Percentiles rank a stretch among this genome's conserved stretches.
These are phyloP conservation scores for Piper betle DNA, from an alignment of 164 flowering plant species.

Conservation along the genomic window DNA sequence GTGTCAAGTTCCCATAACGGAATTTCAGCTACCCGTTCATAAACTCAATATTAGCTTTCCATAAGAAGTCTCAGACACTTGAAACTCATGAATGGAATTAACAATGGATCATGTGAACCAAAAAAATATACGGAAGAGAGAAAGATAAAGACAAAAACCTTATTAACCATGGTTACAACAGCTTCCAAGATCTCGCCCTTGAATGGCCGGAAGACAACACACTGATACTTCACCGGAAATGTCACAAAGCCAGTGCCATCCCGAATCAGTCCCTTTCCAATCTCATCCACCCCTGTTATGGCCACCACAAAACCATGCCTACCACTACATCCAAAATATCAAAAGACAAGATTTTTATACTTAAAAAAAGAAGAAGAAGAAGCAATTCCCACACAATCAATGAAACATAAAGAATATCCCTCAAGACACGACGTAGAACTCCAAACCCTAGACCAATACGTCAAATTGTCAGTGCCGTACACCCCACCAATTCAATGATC, in stretches of 20 bases:
- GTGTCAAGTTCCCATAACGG: no score
- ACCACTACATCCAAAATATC: conserved; percentile 34
- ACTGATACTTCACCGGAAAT: conserved; percentile 82
- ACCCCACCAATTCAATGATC: no score
- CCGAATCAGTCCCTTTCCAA: conserved; percentile 84
- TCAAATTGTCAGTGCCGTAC: no score
- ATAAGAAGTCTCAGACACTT: no score
- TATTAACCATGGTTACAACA: conserved; percentile 94
- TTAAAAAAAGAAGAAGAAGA: background rate
- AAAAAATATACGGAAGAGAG: background rate
- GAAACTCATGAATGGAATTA: background rate
- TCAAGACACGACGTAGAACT: background rate
- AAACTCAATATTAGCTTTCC: no score
- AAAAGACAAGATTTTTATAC: background rate
- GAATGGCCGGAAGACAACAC: conserved; percentile 87
- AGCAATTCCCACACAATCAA: background rate
- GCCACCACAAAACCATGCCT: conserved; percentile 95
- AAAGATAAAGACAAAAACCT: conserved; percentile 28
- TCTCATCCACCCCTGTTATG: conserved; percentile 67
- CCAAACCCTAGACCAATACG: no score
- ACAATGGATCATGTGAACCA: no score
- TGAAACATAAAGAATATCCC: background rate
- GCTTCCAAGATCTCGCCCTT: conserved; percentile 92
- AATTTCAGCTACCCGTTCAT: no score
- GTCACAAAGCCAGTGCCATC: conserved; percentile 94